Evolutionary conservation across 2,329 filamentous ascomycete species (phyloP), one percentile per base, ranked within the genome.

Genomic region (Chrysoporthe cubensis): DNA sequence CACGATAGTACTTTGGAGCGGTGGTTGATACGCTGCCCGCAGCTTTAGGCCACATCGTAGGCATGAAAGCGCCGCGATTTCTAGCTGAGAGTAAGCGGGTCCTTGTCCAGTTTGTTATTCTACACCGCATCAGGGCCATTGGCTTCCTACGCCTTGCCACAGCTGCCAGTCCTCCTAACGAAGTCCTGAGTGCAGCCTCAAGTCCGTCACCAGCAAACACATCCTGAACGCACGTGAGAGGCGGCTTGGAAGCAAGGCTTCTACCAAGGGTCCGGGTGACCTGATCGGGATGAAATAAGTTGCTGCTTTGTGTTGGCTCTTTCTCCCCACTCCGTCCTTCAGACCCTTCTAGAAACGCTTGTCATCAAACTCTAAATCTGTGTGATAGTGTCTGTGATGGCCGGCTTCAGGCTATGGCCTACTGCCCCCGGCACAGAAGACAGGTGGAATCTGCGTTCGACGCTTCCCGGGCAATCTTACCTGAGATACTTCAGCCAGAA

Each of bases 401-500:
- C n/a, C 21, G 42, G 18, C 34, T 26, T 13, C 21, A 61, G 13
- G 21, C 40, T 6, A 5, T 61, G 58, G 58, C 40, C 58, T 21
- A 61, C 58, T 32, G 40, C 40, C 42, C 18, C 21, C 6, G 62
- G 42, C 8, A 40, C 7, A 42, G 21, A 44, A 9, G 4, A 7
- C 6, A n/a, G 42, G 43, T 21, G 13, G 14, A 2, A n/a, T 1
- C 16, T 58, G 3, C 48, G 32, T 14, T 50, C 61, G 18, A n/a
- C 37, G 13, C 18, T 66, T 14, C 64, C 66, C 26, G 40, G 50
- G 21, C 3, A 50, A 3, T 37, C 62, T 18, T 46, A 59, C 40
- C 6, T 37, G 50, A 68, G n/a, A 11, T 63, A 62, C 2, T 68
- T 68, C 59, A n/a, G 50, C 2, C 48, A 66, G 40, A 7, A n/a